Evolutionary conservation across 1,284 basidiomycete genomes (phyloP).

Genomic region (Malassezia furfur): DNA sequence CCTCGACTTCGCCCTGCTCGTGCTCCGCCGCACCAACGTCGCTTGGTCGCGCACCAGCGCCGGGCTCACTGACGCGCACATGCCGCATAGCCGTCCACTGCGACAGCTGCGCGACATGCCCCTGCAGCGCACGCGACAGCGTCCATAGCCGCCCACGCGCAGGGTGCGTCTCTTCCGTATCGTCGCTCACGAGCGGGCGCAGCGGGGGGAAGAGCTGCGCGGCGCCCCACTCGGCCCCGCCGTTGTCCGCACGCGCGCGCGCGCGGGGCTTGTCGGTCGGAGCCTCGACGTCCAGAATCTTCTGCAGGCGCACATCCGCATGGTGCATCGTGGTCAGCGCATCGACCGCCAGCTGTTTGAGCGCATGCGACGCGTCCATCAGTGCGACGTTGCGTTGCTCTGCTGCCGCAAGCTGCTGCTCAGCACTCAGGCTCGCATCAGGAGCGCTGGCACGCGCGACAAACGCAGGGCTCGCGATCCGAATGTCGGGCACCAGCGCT

Average conservation of each 20-base stretch:
- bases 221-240: background rate
- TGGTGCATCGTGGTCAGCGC: conserved; percentile 8
- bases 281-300: conserved; percentile 14
- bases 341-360: conserved; percentile 17
- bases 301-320: conserved; percentile 14
- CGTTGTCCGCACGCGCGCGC: background rate
- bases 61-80: background rate
- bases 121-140: conserved; percentile 4
- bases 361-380: conserved; percentile 9
- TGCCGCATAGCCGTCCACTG: conserved; percentile 11
- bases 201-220: conserved; percentile 13
- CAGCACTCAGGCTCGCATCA: background rate
- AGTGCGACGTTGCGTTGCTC: conserved; percentile 12
- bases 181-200: conserved; percentile 12
- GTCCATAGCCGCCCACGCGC: background rate
- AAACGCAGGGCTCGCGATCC: conserved; percentile 11
- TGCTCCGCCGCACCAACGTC: background rate
- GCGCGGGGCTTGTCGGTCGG: background rate
- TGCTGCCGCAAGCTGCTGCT: conserved; percentile 10
- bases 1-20: background rate
- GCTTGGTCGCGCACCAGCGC: background rate
- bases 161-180: conserved; percentile 17
- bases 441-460: background rate
- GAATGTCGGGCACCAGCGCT: conserved; percentile 10
- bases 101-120: conserved; percentile 11